These are phyloP conservation scores for Helianthus annuus DNA, from an alignment of 129 eudicot species.

Conservation along the genomic window DNA sequence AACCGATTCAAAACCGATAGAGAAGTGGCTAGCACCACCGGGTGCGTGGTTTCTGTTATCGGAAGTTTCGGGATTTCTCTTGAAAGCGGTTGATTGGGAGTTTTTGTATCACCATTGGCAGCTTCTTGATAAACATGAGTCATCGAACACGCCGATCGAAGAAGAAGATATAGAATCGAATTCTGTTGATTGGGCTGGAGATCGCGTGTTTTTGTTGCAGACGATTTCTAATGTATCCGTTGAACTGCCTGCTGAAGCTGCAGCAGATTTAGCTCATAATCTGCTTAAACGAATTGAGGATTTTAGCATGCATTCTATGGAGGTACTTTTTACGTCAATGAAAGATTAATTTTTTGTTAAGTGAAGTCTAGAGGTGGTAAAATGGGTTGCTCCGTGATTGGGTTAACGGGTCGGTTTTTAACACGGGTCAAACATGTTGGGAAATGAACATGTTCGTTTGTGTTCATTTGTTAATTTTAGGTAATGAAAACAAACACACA, in stretches of 20 bases:
- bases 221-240: conserved; percentile 91
- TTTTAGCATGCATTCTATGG: conserved; percentile 91
- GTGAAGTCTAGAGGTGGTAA: too few species aligned
- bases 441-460: too few species aligned
- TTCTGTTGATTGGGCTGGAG: conserved; percentile 83
- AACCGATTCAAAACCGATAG: conserved; percentile 58
- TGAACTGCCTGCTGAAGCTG: conserved; percentile 89
- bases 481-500: too few species aligned
- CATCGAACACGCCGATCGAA: conserved; percentile 26
- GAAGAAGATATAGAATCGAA: conserved; percentile 44
- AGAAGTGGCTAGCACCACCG: conserved; percentile 92
- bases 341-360: background rate
- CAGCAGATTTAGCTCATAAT: conserved; percentile 85
- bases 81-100: conserved; percentile 88
- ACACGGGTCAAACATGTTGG: background rate
- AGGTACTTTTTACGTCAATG: conserved; percentile 47
- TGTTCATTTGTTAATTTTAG: too few species aligned
- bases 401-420: too few species aligned
- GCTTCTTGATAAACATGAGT: conserved; percentile 69
- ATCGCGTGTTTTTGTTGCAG: conserved; percentile 85
- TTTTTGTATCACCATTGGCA: conserved; percentile 93
- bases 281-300: conserved; percentile 81
- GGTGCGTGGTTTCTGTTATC: conserved; percentile 93
- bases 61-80: conserved; percentile 75
- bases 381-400: too few species aligned